Evolutionary conservation across 2,329 filamentous ascomycete genomes (phyloP), one percentile per base, ranked within the genome.

Genomic region (Aspergillus oerlinghausenensis): DNA sequence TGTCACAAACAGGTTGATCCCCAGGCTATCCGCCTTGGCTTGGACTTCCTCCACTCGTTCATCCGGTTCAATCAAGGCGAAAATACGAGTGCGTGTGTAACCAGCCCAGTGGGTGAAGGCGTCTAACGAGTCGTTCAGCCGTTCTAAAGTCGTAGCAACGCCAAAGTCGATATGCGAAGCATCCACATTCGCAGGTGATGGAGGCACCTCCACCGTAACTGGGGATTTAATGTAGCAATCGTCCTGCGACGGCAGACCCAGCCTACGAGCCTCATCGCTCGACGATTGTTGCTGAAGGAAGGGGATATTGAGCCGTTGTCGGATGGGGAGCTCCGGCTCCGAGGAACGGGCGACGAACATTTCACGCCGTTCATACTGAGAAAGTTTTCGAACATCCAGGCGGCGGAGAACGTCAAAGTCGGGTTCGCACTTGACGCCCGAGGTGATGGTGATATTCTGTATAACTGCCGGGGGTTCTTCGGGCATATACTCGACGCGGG

Each of bases 61-160:
- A 35, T 70, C 69, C 2, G 71, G 67, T 60, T 85, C 82, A 1
- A 79, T 75, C 2, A 84, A 74, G 19, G 78, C 82, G 14, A 86
- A 73, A 17, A 86, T 77, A 43, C 76, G 78, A 3, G 81, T 78
- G 11, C 76, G 76, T 0, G 80, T 79, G 43, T 78, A 73, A 2
- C 78, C 73, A 1, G 85, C 76, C 84, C 83, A 86, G 60, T 83
- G 82, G 14, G 77, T 70, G 55, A 86, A 82, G 17, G 79, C 74
- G 10, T 77, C 70, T 38, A 84, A 70, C 0, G 82, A 82, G 6
- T 77, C 75, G 42, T 77, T 70, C 55, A 86, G 68, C 35, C 84
- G 77, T 26, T 76, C 73, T 32, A 80, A 73, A 7, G 74, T 79
- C 23, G 83, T 84, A 0, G 83, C 81, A 4, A 86, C 77, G 55